These are phyloP conservation scores for Trichoderma afroharzianum DNA, from an alignment of 2,329 filamentous ascomycete genomes.

Conservation along the genomic window DNA sequence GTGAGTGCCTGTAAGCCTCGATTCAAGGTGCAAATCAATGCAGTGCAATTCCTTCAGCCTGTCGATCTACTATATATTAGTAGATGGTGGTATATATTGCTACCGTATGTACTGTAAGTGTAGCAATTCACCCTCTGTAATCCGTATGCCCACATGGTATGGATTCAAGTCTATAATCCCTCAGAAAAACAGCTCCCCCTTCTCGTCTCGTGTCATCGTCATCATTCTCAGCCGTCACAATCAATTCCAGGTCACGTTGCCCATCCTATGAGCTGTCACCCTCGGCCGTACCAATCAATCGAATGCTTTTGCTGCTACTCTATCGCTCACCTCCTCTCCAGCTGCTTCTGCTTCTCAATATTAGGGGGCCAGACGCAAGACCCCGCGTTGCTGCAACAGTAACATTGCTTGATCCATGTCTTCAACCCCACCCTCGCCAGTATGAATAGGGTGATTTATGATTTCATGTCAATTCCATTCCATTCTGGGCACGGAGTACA, in stretches of 20 bases:
- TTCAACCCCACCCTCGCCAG: background rate
- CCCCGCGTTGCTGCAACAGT: background rate
- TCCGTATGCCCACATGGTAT: background rate
- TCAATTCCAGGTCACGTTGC: background rate
- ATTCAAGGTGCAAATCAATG: background rate
- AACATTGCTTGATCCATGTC: background rate
- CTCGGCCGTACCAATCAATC: background rate
- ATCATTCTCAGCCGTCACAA: background rate
- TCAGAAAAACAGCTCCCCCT: background rate
- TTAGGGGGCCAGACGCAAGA: background rate
- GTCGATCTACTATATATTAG: background rate
- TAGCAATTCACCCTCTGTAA: background rate
- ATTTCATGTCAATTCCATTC: background rate
- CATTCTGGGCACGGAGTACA: background rate
- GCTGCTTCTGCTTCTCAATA: background rate
- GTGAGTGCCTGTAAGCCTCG: background rate
- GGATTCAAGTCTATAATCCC: background rate
- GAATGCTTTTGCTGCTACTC: background rate
- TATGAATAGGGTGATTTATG: background rate
- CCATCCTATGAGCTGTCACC: background rate
- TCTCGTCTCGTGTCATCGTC: background rate
- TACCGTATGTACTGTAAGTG: too few relatives aligned
- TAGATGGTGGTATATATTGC: background rate
- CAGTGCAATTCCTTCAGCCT: background rate
- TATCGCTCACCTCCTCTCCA: constrained; percentile 1